Evolutionary conservation across 169 alveolate species (phyloP).

Genomic region (Eimeria necatrix): DNA sequence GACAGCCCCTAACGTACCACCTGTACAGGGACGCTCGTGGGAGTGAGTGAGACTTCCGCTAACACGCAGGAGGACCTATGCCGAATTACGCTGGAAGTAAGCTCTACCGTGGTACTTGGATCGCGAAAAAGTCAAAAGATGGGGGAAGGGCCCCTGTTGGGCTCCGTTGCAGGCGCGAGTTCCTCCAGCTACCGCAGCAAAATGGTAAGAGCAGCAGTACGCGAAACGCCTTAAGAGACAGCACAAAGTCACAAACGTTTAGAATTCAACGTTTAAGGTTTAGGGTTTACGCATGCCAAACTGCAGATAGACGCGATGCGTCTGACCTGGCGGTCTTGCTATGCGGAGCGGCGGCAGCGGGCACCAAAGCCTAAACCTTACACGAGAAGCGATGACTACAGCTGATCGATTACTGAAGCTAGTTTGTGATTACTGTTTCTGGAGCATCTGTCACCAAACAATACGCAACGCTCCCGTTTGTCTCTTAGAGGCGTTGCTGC

Average conservation of each 20-base stretch:
- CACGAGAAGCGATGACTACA: neutral
- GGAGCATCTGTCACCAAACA: neutral
- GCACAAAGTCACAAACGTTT: neutral
- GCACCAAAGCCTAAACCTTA: neutral
- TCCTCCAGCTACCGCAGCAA: neutral
- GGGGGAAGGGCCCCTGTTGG: neutral
- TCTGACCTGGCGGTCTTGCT: neutral
- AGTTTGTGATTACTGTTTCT: neutral
- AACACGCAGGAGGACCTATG: neutral
- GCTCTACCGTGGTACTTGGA: neutral
- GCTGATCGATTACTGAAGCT: neutral
- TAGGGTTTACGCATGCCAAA: neutral
- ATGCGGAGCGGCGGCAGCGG: neutral
- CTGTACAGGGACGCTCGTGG: neutral
- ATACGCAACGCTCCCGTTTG: neutral
- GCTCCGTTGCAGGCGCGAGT: too few species aligned
- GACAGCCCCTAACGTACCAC: too few species aligned
- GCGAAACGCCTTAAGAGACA: neutral
- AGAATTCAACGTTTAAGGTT: neutral
- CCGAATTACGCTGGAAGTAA: neutral
- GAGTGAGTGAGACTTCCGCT: neutral
- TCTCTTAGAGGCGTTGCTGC: neutral
- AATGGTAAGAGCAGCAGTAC: neutral
- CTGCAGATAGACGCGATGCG: neutral
- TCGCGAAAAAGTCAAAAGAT: neutral